Percentiles rank a stretch among this genome's conserved stretches.
phyloP scores from a whole-genome alignment of 495 filamentous ascomycete genomes.

The Hyaloscypha finlandica region DNA sequence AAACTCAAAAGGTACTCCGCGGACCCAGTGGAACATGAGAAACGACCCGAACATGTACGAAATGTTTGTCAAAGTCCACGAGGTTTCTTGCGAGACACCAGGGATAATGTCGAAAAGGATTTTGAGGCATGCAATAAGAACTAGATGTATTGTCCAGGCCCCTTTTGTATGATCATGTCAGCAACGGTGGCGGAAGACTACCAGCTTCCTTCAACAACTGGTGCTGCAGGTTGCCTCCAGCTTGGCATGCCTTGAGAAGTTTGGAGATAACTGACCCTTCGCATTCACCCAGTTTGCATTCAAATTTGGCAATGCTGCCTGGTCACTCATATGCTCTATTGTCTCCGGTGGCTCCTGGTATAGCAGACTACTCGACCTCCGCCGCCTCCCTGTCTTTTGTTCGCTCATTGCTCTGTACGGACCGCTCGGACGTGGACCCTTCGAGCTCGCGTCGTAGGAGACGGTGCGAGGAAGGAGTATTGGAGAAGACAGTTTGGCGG shows the following conservation, averaged over 20 bases:
- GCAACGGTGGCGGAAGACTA: neutral
- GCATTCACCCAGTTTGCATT: slow-evolving; percentile 99
- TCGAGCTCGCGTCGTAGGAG: slow-evolving; percentile 76
- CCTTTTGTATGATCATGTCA: slow-evolving; percentile 51
- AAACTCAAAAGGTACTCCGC: slow-evolving; percentile 98
- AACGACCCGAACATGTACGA: slow-evolving; percentile 99
- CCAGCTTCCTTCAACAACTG: neutral
- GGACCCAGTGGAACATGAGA: slow-evolving; percentile 99
- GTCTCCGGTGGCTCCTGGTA: slow-evolving; percentile 94
- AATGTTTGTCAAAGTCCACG: slow-evolving; percentile 98
- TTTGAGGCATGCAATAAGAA: slow-evolving; percentile 86
- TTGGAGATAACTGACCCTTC: slow-evolving; percentile 67
- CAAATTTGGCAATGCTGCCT: slow-evolving; percentile 89
- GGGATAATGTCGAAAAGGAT: slow-evolving; percentile 96
- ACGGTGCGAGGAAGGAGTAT: slow-evolving; percentile 76
- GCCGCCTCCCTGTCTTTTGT: slow-evolving; percentile 68
- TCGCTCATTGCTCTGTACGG: slow-evolving; percentile 56
- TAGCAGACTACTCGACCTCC: slow-evolving; percentile 88
- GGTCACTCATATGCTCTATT: slow-evolving; percentile 93
- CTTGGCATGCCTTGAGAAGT: neutral
- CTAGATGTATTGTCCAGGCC: slow-evolving; percentile 95
- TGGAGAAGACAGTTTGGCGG: slow-evolving; percentile 84
- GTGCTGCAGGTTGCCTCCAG: neutral
- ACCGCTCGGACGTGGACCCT: slow-evolving; percentile 54
- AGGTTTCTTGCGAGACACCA: slow-evolving; percentile 92